Base-by-base conservation (phyloP, 2,329 filamentous ascomycete genomes). In the Diaporthe citri region DNA sequence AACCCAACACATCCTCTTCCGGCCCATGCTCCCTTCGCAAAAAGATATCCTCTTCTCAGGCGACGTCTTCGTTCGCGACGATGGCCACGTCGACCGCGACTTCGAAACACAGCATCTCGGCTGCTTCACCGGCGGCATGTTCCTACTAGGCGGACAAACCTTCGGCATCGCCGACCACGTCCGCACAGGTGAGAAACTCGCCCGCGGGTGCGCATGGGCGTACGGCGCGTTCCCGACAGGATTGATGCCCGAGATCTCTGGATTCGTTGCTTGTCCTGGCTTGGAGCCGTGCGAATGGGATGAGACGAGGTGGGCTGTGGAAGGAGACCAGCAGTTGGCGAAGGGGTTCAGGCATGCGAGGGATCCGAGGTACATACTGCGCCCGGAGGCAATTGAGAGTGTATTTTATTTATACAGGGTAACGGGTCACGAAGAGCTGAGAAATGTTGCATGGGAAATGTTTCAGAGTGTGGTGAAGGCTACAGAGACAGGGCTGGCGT, bases 301-400 rank as follows among this genome's bases (percentile, higher is more conserved):
- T 70, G 78, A 82, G 69, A 77, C 81, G 9, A 72, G 69, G 5
- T 87, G 83, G 77, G 75, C 76, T n/a, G 83, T 79, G 59, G 80
- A 79, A 31, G 74, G 77, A 5, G 74, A 80, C 17, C 75, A 81
- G 46, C 76, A 76, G 2, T 73, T 80, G 17, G 77, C 78, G 25
- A 77, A 76, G 28, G 82, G 82, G 0, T 79, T 83, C 34, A 76
- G 74, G 0, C 73, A 76, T 9, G 78, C 79, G 1, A 59, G 77
- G 6, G 81, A 83, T 39, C 41, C 79, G 22, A 76, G 85, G 57
- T 92, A 92, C 77, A 87, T 91, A 43, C 83, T 92, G 51, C 86
- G 89, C 77, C 91, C 91, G 4, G 91, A 93, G 81, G 91, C 91
- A 7, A 92, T 93, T 71, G 91, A 93, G 82, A 92, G 90, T 25